Evolutionary conservation across 2,329 filamentous ascomycete species (phyloP), one percentile per base, ranked within the genome.

Genomic region (Fusarium haematococcum): DNA sequence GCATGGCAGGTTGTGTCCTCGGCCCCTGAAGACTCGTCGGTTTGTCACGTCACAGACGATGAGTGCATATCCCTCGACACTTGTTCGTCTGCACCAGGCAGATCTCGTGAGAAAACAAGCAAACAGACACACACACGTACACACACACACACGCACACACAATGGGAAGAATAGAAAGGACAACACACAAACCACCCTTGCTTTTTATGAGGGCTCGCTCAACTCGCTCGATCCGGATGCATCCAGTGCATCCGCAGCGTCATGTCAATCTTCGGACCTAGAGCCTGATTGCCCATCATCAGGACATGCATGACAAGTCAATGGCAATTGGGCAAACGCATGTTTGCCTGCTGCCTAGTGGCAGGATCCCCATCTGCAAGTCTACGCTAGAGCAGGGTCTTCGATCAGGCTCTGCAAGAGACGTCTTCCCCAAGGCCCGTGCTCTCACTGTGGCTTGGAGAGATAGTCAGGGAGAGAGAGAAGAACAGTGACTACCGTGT

Each of bases 301-400:
- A 14, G 16, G 25, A 41, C 37, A 6, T 37, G 48, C 23, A 52
- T 59, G 27, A 60, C 57, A 30, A 23, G 23, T 63, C 43, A 37
- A 57, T 57, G 33, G 30, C 50, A 63, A 66, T 65, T 68, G 64
- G 69, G 20, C 10, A 35, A 52, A 23, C 5, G 33, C 41, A 33
- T 27, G 70, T 64, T 62, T 74, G 63, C 62, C 48, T 52, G 25
- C 25, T 27, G 43, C 23, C 43, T 27, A 52, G 48, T 52, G n/a
- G 25, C 25, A 50, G 27, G 25, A 35, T 45, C 41, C n/a, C 41
- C 41, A 23, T 45, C 41, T 45, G 11, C 41, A 8, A n/a, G 8
- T 11, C 9, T 18, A 41, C 43, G 48, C 48, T 30, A 52, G 18
- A 52, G 48, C 10, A n/a, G 48, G n/a, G n/a, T 52, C 48, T 30